These are phyloP conservation scores for Artomyces pyxidatus DNA, from an alignment of 768 basidiomycete species.

Conservation along the genomic window DNA sequence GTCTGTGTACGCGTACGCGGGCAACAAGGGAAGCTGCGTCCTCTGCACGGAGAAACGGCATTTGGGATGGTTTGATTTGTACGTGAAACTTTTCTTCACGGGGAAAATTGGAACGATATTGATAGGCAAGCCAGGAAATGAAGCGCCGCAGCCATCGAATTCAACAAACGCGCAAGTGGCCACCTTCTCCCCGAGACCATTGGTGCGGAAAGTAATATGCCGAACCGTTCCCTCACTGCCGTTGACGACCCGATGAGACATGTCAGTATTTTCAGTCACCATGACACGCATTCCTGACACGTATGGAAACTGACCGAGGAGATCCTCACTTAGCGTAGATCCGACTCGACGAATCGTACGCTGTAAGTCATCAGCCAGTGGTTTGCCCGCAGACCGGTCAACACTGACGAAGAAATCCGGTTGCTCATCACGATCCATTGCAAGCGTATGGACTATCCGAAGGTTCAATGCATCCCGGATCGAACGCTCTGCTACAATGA, in stretches of 20 bases:
- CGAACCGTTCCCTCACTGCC: not conserved
- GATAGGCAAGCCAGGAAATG: not conserved
- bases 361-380: not conserved
- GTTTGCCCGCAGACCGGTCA: not conserved
- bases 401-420: not conserved
- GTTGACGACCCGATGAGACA: not conserved
- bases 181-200: not conserved
- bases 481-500: not conserved
- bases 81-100: not conserved
- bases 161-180: not conserved
- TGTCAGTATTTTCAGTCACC: not conserved
- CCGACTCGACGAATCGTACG: not conserved
- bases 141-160: not conserved
- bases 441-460: not conserved
- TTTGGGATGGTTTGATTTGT: not conserved
- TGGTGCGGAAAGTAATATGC: not conserved
- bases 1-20: not conserved
- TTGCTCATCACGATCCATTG: not conserved
- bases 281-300: not conserved
- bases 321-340: not conserved
- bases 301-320: not conserved
- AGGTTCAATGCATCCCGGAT: not conserved
- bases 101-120: not conserved
- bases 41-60: not conserved
- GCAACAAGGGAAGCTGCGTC: not conserved